Evolutionary conservation across 2,329 filamentous ascomycete species (phyloP).

Genomic region (Epichloe glyceriae): DNA sequence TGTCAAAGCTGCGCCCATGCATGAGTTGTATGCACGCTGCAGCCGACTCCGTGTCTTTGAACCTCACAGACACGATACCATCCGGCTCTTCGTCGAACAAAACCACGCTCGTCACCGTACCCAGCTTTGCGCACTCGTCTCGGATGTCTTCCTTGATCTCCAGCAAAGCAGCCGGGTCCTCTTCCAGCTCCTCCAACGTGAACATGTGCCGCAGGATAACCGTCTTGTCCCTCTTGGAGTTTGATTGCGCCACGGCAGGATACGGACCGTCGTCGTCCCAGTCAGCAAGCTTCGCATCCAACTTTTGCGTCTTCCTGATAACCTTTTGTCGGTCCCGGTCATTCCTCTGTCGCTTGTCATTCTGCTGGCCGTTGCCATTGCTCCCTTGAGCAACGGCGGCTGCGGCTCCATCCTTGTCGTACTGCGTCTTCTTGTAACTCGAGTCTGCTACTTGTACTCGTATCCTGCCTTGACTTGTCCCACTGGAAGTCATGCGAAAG

Average conservation of each 20-base stretch:
- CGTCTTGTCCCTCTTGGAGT: slow-evolving; percentile 55
- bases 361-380: slow-evolving; percentile 19
- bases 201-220: slow-evolving; percentile 93
- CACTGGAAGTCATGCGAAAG: slow-evolving; percentile 52
- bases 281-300: slow-evolving; percentile 83
- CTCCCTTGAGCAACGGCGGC: slow-evolving; percentile 7
- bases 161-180: slow-evolving; percentile 68
- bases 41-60: slow-evolving; percentile 58
- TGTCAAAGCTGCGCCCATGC: slow-evolving; percentile 69
- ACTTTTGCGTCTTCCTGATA: slow-evolving; percentile 79
- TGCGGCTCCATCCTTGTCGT: slow-evolving; percentile 31
- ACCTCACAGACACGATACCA: slow-evolving; percentile 77
- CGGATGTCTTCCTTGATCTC: slow-evolving; percentile 93
- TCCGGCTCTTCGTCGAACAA: slow-evolving; percentile 78
- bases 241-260: slow-evolving; percentile 27
- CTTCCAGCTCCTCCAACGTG: slow-evolving; percentile 69
- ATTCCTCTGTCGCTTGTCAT: slow-evolving; percentile 31
- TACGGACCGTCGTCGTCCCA: slow-evolving; percentile 84
- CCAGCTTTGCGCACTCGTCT: slow-evolving; percentile 77
- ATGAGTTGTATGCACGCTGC: slow-evolving; percentile 60
- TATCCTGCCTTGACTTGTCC: slow-evolving; percentile 50
- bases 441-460: slow-evolving; percentile 73
- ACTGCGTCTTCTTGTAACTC: slow-evolving; percentile 81
- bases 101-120: slow-evolving; percentile 79
- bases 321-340: slow-evolving; percentile 74